Evolutionary conservation across 352 stramenopile genomes (phyloP), one percentile per base, ranked within the genome.

Genomic region (Globisporangium apiculatum): DNA sequence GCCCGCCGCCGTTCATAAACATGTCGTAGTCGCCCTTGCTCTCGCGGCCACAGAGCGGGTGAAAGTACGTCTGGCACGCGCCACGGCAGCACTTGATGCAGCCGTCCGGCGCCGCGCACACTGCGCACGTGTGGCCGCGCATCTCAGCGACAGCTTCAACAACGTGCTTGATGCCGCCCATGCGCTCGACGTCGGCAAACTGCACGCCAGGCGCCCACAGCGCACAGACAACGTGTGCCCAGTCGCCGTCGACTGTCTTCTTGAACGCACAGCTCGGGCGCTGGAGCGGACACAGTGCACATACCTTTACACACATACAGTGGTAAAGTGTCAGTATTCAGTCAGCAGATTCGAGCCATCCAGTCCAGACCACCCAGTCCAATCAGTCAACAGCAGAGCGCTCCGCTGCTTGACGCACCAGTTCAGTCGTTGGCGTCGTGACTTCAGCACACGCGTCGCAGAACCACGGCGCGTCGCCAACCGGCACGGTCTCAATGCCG

Each of bases 1-100:
- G 81, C 41, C 86, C 86, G 49, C 73, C 67, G 58, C 94, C 83
- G 74, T 89, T 95, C 86, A 95, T 95, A 78, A 84, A 95, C 86
- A 95, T 95, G 71, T 95, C 86, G 68, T 85, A 94, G 46, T 72
- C 59, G 17, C 82, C 83, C 60, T 73, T 83, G 56, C 69, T 89
- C 60, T 95, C 83, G 55, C 83, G 86, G 31, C 86, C 86, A 68
- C 86, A 95, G 5, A 94, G 68, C 37, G 86, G 83, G 58, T 95
- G 86, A 61, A 95, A 95, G 57, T 81, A 79, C 58, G 67, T 85
- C 17, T 66, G 61, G 53, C 86, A 95, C 46, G 67, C 67, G 35
- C 69, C 68, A 18, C 86, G 86, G 58, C 82, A 84, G 72, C 86
- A 95, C 66, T 94, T 91, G 70, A 95, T 91, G 68, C 83, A 91